Percentiles rank a stretch among this genome's conserved stretches.
Evolutionary conservation across 441 rosid genomes (phyloP).

Genomic region (Raphanus hybrid): DNA sequence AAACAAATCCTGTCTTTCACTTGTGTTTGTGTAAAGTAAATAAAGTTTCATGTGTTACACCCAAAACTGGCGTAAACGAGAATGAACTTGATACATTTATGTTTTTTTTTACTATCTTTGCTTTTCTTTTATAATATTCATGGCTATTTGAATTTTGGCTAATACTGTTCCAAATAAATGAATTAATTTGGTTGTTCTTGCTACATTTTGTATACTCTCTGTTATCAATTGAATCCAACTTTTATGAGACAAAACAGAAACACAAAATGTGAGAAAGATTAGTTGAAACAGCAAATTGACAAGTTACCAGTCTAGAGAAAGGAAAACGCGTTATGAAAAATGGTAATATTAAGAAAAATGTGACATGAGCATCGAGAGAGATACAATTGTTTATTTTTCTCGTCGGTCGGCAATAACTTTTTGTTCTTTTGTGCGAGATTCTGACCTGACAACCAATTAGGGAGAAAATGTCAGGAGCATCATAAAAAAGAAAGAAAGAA

Average conservation of each 20-base stretch:
- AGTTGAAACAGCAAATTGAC: slow-evolving; percentile 13
- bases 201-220: neutral
- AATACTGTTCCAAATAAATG: neutral
- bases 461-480: slow-evolving; percentile 12
- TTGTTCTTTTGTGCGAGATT: slow-evolving; percentile 13
- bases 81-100: neutral
- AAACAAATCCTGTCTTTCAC: neutral
- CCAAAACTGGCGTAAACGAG: neutral
- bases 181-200: neutral
- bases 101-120: neutral
- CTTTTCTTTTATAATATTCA: neutral
- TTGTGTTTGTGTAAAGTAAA: slow-evolving; percentile 18
- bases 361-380: neutral
- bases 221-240: neutral
- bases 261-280: neutral
- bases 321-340: neutral
- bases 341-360: neutral
- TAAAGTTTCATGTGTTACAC: slow-evolving; percentile 16
- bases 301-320: neutral
- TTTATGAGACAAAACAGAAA: neutral
- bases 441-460: slow-evolving; percentile 9
- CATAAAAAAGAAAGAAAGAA: neutral
- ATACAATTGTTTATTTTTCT: neutral
- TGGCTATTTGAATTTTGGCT: neutral
- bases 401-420: slow-evolving; percentile 6